phyloP scores from a whole-genome alignment of 2,329 filamentous ascomycete genomes.

The Plenodomus tracheiphilus region DNA sequence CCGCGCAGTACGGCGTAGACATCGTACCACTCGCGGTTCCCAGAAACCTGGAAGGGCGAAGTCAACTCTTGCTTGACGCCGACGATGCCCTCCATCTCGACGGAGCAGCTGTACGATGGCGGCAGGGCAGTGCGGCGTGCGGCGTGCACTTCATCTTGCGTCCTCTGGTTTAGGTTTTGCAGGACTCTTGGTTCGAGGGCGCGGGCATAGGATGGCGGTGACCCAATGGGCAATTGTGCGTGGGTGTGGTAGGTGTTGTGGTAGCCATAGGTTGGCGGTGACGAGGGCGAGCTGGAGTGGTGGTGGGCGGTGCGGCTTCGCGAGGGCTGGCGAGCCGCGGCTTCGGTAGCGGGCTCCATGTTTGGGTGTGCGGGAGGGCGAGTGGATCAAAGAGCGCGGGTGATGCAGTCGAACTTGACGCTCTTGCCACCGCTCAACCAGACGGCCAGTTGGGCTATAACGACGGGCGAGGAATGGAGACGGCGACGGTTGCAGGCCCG shows the following conservation, averaged over 20 bases:
- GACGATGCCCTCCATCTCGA: conserved; percentile 41
- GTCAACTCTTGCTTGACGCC: conserved; percentile 68
- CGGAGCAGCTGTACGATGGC: conserved; percentile 42
- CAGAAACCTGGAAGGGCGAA: conserved; percentile 64
- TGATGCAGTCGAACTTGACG: no score
- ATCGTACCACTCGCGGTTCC: conserved; percentile 66
- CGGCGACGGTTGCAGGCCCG: conserved; percentile 6
- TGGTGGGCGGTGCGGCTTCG: conserved; percentile 5
- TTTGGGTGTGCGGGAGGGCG: background rate
- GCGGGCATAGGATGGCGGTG: conserved; percentile 39
- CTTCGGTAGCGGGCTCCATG: background rate
- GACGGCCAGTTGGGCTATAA: background rate
- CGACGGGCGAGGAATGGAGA: background rate
- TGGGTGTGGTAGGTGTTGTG: conserved; percentile 50
- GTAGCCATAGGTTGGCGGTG: conserved; percentile 44
- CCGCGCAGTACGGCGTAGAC: conserved; percentile 68
- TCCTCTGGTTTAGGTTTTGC: conserved; percentile 24
- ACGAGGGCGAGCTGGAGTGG: conserved; percentile 19
- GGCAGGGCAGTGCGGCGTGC: conserved; percentile 25
- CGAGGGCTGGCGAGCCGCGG: background rate
- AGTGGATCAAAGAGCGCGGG: background rate
- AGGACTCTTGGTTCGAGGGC: conserved; percentile 28
- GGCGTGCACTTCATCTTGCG: conserved; percentile 20
- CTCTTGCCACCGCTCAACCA: no score
- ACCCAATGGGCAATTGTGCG: conserved; percentile 26